Conservation (phyloP, 768 basidiomycete genomes). For the Suillus lakei region DNA sequence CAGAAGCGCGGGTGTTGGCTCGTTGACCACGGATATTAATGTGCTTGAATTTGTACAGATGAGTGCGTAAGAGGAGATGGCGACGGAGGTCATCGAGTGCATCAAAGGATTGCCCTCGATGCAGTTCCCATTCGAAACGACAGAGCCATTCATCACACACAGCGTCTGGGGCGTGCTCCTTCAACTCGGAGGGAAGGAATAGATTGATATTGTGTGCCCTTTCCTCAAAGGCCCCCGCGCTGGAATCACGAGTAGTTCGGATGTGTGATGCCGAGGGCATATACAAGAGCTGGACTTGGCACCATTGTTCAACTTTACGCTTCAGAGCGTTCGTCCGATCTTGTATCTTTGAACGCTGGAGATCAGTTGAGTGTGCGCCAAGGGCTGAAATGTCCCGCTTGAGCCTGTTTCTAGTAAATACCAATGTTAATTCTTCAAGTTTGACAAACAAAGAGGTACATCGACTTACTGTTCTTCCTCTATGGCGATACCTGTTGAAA, state of each 20-base stretch:
- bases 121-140: conserved; percentile 19
- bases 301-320: conserved; percentile 34
- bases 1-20: conserved; percentile 28
- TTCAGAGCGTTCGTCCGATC: conserved; percentile 26
- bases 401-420: too few relatives aligned
- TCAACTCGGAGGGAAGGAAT: neutral
- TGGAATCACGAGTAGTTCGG: neutral
- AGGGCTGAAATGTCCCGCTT: neutral
- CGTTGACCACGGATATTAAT: conserved; percentile 21
- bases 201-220: neutral
- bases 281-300: conserved; percentile 30
- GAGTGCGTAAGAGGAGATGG: conserved; percentile 20
- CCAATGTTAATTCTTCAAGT: neutral
- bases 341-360: conserved; percentile 33
- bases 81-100: conserved; percentile 20
- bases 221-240: neutral
- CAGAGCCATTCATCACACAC: neutral
- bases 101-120: conserved; percentile 19
- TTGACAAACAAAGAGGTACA: neutral
- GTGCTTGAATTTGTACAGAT: conserved; percentile 24
- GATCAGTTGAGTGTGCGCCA: conserved; percentile 30
- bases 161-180: neutral
- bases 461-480: conserved; percentile 24
- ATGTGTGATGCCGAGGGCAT: conserved; percentile 21
- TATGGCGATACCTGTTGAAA: conserved; percentile 16